Evolutionary conservation across 2,329 filamentous ascomycete genomes (phyloP), one percentile per base, ranked within the genome.

Genomic region (Penicillium sclerotigenum): DNA sequence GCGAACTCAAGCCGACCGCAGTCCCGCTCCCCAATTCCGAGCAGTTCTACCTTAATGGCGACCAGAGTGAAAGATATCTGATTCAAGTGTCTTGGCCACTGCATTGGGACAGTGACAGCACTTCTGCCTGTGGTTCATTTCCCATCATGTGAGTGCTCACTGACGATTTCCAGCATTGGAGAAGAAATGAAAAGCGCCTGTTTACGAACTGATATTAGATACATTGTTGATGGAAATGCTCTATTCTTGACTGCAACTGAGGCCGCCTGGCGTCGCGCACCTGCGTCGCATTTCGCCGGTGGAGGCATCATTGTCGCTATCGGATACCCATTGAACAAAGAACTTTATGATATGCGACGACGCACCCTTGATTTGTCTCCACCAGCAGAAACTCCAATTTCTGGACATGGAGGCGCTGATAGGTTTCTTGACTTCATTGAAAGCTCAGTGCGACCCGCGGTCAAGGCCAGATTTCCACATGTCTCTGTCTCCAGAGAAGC

Each of bases 401-500:
- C 46, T 16, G 47, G 49, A 16, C 34, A 46, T 13, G 52, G 58
- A 33, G 52, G 49, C 2, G 59, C 57, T 11, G 52, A 61, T 48
- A 2, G 10, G 1, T 59, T 61, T 13, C 43, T 61, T 14, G 55
- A 57, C 37, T 61, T 61, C 22, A 61, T 61, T 36, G 42, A 51
- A 47, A 42, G 45, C 1, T 28, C 34, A 24, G 57, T 61, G 3
- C 47, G 50, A 10, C 52, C 59, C 1, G 37, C 47, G 3, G 47
- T 61, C 22, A 47, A 48, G 24, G 31, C 49, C 18, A 41, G 54
- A 4, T 59, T 58, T 29, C 57, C 59, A 18, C 38, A 42, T 8
- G 24, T 47, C 33, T 42, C 34, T 5, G 16, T 73, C 13, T 66
- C 70, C 0, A 70, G 75, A 20, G 78, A 78, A 57, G 80, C 75